Evolutionary conservation across 164 flowering plant genomes (phyloP).

Genomic region (Amborella trichopoda): DNA sequence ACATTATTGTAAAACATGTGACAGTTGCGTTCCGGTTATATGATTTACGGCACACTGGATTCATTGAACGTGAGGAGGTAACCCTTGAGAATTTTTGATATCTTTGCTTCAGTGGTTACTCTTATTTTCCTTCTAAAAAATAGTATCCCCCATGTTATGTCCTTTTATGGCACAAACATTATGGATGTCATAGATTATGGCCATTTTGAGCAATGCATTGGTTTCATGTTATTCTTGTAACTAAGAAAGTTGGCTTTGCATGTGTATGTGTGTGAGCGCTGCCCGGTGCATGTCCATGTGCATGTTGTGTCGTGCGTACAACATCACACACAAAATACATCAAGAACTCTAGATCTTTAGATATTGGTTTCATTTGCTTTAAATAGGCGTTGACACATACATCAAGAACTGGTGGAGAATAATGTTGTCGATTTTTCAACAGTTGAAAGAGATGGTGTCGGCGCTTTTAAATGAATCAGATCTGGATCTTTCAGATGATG

Average conservation of each 20-base stretch:
- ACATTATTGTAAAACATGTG: constrained; percentile 7
- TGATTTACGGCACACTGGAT: constrained; percentile 67
- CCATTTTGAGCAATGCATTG: no score
- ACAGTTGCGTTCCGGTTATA: constrained; percentile 73
- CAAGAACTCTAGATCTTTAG: no score
- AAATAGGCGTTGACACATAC: not conserved
- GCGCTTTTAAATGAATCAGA: constrained; percentile 74
- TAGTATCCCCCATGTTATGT: not conserved
- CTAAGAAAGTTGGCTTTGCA: not conserved
- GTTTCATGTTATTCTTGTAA: not conserved
- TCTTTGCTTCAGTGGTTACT: not conserved
- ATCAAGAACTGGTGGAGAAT: not conserved
- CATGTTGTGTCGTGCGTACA: no score
- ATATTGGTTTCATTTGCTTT: not conserved
- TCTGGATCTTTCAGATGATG: constrained; percentile 47
- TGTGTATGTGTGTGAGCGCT: no score
- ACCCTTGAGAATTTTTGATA: constrained; percentile 3
- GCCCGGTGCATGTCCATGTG: no score
- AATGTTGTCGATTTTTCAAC: not conserved
- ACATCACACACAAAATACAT: no score
- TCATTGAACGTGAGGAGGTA: constrained; percentile 77
- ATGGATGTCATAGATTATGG: no score
- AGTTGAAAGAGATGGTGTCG: constrained; percentile 63
- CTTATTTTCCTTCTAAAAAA: not conserved
- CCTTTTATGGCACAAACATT: no score